These are phyloP conservation scores for Phaffia tasmanica DNA, from an alignment of 768 basidiomycete species.

Conservation along the genomic window DNA sequence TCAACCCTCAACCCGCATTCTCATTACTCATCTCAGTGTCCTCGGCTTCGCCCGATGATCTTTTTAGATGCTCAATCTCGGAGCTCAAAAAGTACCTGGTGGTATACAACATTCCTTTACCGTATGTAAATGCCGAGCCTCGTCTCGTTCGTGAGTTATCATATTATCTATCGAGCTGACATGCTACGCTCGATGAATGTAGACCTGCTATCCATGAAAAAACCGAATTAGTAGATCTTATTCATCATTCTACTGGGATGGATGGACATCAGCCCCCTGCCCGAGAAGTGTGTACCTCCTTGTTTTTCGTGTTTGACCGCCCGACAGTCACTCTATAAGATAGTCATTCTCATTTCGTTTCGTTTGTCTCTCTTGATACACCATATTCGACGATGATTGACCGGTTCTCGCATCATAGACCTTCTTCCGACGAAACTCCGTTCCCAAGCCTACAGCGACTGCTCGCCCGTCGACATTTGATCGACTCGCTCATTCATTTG, in stretches of 20 bases:
- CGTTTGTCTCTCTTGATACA: too few species aligned
- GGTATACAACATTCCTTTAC: constrained; percentile 12
- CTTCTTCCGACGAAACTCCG: too few species aligned
- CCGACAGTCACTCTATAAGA: too few species aligned
- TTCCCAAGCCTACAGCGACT: constrained; percentile 45
- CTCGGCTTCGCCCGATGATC: not conserved
- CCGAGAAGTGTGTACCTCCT: too few species aligned
- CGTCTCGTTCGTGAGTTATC: too few species aligned
- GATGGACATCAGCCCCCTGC: constrained; percentile 6
- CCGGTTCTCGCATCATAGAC: too few species aligned
- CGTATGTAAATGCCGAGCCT: not conserved
- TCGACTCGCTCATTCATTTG: constrained; percentile 47
- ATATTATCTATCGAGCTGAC: not conserved
- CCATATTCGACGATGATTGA: too few species aligned
- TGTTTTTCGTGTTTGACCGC: too few species aligned
- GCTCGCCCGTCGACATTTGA: constrained; percentile 64
- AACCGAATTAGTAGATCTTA: constrained; percentile 1
- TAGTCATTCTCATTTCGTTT: too few species aligned
- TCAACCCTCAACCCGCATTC: not conserved
- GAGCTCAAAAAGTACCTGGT: constrained; percentile 7
- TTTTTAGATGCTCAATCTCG: not conserved
- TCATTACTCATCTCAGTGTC: not conserved
- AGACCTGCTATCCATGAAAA: constrained; percentile 15
- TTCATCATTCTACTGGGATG: not conserved
- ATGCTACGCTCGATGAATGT: too few species aligned